Percentiles rank a stretch among this genome's conserved stretches.
phyloP scores from a whole-genome alignment of 495 filamentous ascomycete genomes.

The Rhypophila decipiens region DNA sequence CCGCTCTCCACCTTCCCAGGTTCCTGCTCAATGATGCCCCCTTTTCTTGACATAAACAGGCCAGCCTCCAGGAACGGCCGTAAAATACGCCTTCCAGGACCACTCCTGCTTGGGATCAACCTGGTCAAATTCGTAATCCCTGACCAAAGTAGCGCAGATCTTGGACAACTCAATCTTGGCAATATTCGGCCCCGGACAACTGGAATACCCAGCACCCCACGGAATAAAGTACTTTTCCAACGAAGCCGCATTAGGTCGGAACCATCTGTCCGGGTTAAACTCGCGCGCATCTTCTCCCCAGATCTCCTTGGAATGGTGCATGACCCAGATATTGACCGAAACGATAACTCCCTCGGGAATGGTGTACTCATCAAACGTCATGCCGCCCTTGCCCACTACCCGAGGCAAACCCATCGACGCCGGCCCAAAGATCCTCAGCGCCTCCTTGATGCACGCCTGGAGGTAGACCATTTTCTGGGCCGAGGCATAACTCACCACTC shows the following conservation, averaged over 20 bases:
- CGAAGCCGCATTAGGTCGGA: conserved; percentile 17
- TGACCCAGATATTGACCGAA: conserved; percentile 39
- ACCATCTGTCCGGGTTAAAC: conserved; percentile 41
- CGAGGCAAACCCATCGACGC: conserved; percentile 44
- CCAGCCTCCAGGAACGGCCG: conserved; percentile 34
- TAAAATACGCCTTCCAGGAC: conserved; percentile 35
- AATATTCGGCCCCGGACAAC: conserved; percentile 39
- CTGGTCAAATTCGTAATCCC: conserved; percentile 40
- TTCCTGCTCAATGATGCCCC: too few species aligned
- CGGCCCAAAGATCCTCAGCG: conserved; percentile 50
- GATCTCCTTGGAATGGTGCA: conserved; percentile 31
- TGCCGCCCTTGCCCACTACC: conserved; percentile 43
- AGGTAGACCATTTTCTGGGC: conserved; percentile 43
- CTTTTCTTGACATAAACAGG: conserved; percentile 18
- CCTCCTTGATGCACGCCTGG: conserved; percentile 51
- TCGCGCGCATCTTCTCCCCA: conserved; percentile 35
- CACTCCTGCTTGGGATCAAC: conserved; percentile 39
- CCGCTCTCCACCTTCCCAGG: too few species aligned
- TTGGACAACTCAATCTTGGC: conserved; percentile 43
- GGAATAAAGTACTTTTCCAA: conserved; percentile 30
- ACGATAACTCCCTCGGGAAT: conserved; percentile 27
- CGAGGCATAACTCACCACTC: conserved; percentile 35
- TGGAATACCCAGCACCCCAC: conserved; percentile 33
- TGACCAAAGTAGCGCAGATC: conserved; percentile 34
- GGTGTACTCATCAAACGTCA: conserved; percentile 13